Evolutionary conservation across 2,329 filamentous ascomycete genomes (phyloP), one percentile per base, ranked within the genome.

Genomic region (Talaromyces sp.): DNA sequence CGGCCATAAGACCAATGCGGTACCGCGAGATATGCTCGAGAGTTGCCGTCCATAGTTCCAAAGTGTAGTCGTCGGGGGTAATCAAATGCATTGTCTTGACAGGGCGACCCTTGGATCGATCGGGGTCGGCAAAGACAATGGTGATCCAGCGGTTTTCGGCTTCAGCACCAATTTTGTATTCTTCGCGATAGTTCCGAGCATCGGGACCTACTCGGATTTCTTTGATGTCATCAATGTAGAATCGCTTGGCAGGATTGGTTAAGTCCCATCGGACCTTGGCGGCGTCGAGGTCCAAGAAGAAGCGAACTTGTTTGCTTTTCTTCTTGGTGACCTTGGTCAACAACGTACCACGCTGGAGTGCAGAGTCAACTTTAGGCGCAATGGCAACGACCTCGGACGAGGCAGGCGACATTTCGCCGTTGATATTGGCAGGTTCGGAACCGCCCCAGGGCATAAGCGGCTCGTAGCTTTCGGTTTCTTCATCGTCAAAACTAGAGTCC

Each of bases 151-250:
- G 85, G 8, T 82, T 77, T 67, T 92, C 88, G 43, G 86, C 83
- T 6, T 84, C 79, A 56, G 88, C 83, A 0, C 87, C 78, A 24
- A 94, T 79, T 43, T 86, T 85, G 70, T 89, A 90, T 73, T 97
- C 92, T 68, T 93, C 87, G 48, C 91, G 88, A 72, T 96, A 96
- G 71, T 96, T 93, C 60, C 90, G 86, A 19, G 93, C 91, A 71
- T 97, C 91, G 12, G 84, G 84, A 19, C 91, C 92, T 35, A 88
- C 86, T 63, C 92, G 87, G 54, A 97, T 92, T 70, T 96, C 92
- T 69, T 90, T 89, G 68, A 99, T 93, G 72, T 97, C 92, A 69
- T 99, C 94, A 64, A 99, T 90, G 73, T 96, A 95, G 65, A 99
- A 89, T 57, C 86, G 87, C 73, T 97, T 97, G 26, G 86, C 85